These are phyloP conservation scores for Lenzites betulinus DNA, from an alignment of 768 basidiomycete genomes.

Conservation along the genomic window DNA sequence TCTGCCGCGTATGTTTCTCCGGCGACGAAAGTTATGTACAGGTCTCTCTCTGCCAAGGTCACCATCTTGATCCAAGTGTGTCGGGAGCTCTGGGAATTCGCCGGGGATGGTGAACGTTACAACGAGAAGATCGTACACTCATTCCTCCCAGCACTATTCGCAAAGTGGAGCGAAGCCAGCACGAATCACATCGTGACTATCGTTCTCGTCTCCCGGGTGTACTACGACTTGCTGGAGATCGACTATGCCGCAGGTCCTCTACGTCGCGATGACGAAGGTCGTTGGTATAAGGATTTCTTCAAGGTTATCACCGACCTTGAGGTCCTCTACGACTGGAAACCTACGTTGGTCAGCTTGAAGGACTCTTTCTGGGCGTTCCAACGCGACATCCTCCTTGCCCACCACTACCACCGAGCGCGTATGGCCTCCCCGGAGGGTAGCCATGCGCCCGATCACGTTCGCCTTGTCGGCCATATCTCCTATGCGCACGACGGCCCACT, in stretches of 20 bases:
- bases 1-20: slow-evolving; percentile 79
- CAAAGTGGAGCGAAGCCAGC: slow-evolving; percentile 78
- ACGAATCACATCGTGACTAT: slow-evolving; percentile 95
- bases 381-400: slow-evolving; percentile 85
- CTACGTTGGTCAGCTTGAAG: slow-evolving; percentile 83
- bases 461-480: slow-evolving; percentile 77
- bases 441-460: slow-evolving; percentile 45
- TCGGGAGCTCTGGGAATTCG: slow-evolving; percentile 94
- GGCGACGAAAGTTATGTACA: slow-evolving; percentile 84
- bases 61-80: slow-evolving; percentile 98
- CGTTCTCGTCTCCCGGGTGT: slow-evolving; percentile 90
- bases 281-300: slow-evolving; percentile 94
- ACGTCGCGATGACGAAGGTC: slow-evolving; percentile 68
- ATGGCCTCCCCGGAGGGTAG: slow-evolving; percentile 38
- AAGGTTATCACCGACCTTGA: slow-evolving; percentile 95
- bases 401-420: slow-evolving; percentile 79
- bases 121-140: slow-evolving; percentile 98
- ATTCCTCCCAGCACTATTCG: slow-evolving; percentile 88
- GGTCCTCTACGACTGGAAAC: slow-evolving; percentile 84
- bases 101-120: slow-evolving; percentile 93
- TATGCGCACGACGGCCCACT: slow-evolving; percentile 93
- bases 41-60: slow-evolving; percentile 88
- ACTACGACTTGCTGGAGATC: slow-evolving; percentile 80
- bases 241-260: slow-evolving; percentile 84
- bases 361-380: slow-evolving; percentile 91